Percentiles rank a stretch among this genome's conserved stretches.
Evolutionary conservation across 345 rosid genomes (phyloP).

Genomic region (Ceriops zippeliana): DNA sequence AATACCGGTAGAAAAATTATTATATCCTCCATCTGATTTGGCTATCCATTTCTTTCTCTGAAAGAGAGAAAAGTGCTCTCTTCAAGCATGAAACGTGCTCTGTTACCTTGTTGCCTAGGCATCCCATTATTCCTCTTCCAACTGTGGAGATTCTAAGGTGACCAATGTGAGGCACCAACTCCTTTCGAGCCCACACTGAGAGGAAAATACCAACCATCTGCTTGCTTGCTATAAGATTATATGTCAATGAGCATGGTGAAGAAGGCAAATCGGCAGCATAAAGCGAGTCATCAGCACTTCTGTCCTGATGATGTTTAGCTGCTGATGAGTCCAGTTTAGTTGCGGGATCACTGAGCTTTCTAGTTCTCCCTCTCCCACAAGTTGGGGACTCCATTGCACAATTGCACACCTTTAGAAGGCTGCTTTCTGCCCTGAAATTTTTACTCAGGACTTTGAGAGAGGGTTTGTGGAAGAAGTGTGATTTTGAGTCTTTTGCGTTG

Average conservation of each 20-base stretch:
- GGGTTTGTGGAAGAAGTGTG: conserved; percentile 68
- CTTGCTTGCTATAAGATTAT: conserved; percentile 71
- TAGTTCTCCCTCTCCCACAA: conserved; percentile 37
- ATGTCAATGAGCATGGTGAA: conserved; percentile 36
- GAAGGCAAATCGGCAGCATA: conserved; percentile 30
- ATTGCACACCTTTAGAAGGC: conserved; percentile 75
- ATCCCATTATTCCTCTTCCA: conserved; percentile 93
- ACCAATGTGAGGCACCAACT: conserved; percentile 77
- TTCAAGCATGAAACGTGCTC: too few species aligned
- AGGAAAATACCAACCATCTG: conserved; percentile 98
- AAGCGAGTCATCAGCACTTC: conserved; percentile 19
- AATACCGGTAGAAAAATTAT: too few species aligned
- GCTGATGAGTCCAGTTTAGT: conserved; percentile 33
- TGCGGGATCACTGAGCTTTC: conserved; percentile 41
- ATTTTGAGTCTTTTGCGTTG: conserved; percentile 43
- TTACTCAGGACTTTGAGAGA: conserved; percentile 70
- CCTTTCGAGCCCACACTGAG: conserved; percentile 77
- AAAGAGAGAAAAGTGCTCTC: neutral
- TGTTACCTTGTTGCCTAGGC: conserved; percentile 83
- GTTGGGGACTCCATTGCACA: conserved; percentile 43
- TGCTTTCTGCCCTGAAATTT: conserved; percentile 55
- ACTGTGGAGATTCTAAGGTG: conserved; percentile 78
- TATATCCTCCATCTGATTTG: too few species aligned
- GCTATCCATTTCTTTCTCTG: neutral
- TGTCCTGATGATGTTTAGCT: conserved; percentile 31